Base-by-base conservation (phyloP, 176 grass and related monocot species). In the Elaeis guineensis region DNA sequence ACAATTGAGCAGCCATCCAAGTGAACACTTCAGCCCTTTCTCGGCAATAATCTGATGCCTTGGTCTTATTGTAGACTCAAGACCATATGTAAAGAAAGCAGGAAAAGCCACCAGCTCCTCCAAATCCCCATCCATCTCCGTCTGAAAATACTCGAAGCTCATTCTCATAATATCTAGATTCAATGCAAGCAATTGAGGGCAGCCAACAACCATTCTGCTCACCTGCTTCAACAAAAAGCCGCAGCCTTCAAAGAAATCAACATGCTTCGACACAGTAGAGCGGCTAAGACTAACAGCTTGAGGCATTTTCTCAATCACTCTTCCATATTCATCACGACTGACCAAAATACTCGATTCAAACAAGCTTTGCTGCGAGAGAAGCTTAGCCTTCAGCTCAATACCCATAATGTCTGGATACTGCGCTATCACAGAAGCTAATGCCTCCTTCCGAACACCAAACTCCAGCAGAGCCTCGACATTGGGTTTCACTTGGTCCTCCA, bases 121-220 rank as follows among this genome's bases (percentile, higher is more conserved):
- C 67, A 85, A 28, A 66, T 85, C 78, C 78, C 86, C 72, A 19
- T 82, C 72, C 78, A 85, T 90, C 24, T 90, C 86, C 69, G 77
- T 76, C 22, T 85, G 69, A 6, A 90, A 90, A 58, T 76, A 90
- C 39, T 85, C 75, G 0, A 90, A 79, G 78, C 54, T 85, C 72
- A 90, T 76, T 55, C 67, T 85, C 86, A 90, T 90, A 52, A 90
- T 82, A 62, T 90, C 86, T 53, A 90, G 77, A 60, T 90, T 90
- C 24, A 90, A 65, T 1, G 86, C 78, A 0, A 90, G 86, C 71
- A 90, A 26, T 2, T 85, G 81, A 0, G 86, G 86, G 63, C 86
- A 90, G 2, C 17, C 71, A 19, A 79, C 22, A 39, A 85, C 86
- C 86, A 90, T 90, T 69, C 63, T 82, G 69, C 81, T 69, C 3